A percentile compares a stretch with the other conserved stretches of the same genome.
phyloP scores from a whole-genome alignment of 2,329 filamentous ascomycete genomes.

The Cercospora brassicicola region DNA sequence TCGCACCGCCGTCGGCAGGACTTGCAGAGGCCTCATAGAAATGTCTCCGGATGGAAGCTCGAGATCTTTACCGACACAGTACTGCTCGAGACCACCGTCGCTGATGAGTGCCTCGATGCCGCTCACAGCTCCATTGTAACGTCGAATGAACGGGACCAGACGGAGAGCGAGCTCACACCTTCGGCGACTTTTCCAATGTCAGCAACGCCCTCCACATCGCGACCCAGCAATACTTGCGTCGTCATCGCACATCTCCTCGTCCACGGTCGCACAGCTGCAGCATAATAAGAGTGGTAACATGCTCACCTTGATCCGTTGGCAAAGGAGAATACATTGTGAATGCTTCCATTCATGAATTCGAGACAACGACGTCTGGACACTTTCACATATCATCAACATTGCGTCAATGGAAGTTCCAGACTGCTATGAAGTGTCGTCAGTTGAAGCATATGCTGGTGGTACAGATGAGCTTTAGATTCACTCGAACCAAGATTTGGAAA shows the following conservation, averaged over 20 bases:
- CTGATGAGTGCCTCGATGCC: background rate
- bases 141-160: background rate
- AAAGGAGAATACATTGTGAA: background rate
- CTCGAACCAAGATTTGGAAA: slow-evolving; percentile 5
- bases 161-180: background rate
- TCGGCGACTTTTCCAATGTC: background rate
- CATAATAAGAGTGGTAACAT: background rate
- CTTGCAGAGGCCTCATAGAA: background rate
- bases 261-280: background rate
- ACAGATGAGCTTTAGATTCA: background rate
- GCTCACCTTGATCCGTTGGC: background rate
- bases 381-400: background rate
- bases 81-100: background rate
- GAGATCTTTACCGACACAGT: background rate
- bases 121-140: background rate
- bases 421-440: background rate
- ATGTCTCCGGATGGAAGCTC: background rate
- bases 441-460: background rate
- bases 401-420: background rate
- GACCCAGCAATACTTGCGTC: background rate
- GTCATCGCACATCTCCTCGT: background rate
- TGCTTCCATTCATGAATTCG: background rate
- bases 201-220: background rate
- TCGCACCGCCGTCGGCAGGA: background rate
- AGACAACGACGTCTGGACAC: background rate